Percentiles rank a stretch among this genome's conserved stretches.
These are phyloP conservation scores for Myxozyma sirexii DNA, from an alignment of 805 yeast genomes.

Conservation along the genomic window DNA sequence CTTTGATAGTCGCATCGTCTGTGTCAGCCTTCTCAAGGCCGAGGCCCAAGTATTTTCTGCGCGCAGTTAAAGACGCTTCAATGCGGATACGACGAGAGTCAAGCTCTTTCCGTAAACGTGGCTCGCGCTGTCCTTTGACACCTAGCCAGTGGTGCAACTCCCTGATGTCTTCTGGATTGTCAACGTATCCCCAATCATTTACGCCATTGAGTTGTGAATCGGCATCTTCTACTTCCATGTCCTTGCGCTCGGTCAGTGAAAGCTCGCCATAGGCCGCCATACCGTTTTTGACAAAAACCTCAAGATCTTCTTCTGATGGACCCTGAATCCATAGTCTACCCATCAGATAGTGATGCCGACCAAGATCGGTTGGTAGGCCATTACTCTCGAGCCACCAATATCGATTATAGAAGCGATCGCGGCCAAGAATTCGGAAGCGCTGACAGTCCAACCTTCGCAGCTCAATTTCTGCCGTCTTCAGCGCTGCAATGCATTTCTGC, in stretches of 20 bases:
- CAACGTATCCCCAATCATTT: conserved; percentile 72
- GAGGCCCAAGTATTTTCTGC: conserved; percentile 55
- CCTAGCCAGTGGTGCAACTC: conserved; percentile 66
- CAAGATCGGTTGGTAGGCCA: conserved; percentile 53
- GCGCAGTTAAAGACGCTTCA: conserved; percentile 56
- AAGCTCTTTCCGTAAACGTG: conserved; percentile 64
- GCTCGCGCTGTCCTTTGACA: conserved; percentile 75
- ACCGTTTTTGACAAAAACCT: conserved; percentile 42
- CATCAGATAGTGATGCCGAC: conserved; percentile 66
- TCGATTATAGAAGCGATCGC: conserved; percentile 79
- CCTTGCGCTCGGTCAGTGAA: conserved; percentile 23
- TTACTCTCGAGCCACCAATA: conserved; percentile 95
- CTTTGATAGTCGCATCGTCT: background rate
- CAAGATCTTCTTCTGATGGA: conserved; percentile 59
- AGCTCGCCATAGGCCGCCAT: conserved; percentile 28
- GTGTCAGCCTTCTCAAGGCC: background rate
- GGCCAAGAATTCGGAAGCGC: conserved; percentile 73
- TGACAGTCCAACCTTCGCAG: conserved; percentile 64
- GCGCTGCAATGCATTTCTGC: conserved; percentile 53
- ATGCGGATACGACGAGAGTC: conserved; percentile 56
- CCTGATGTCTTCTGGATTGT: conserved; percentile 59
- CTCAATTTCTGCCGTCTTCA: conserved; percentile 59
- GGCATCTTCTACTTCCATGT: conserved; percentile 15
- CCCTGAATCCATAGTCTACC: conserved; percentile 93
- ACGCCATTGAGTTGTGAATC: conserved; percentile 33